Conservation (phyloP, 73 alveolate genomes). For the Stentor coeruleus region DNA sequence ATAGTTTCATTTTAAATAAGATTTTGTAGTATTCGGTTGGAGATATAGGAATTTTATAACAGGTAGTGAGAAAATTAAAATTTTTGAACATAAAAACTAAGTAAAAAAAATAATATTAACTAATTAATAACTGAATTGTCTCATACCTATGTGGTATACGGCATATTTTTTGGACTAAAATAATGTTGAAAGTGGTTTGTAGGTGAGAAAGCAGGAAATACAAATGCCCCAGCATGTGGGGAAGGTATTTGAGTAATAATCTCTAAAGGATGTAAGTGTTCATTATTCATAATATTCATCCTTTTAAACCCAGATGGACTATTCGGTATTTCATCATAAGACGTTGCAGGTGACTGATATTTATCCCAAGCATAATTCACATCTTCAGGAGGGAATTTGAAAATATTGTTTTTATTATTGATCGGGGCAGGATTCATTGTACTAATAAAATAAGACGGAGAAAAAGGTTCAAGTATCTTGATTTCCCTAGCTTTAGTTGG, state of each 20-base stretch:
- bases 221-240: not conserved
- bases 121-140: too few relatives aligned
- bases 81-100: too few relatives aligned
- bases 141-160: too few relatives aligned
- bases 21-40: too few relatives aligned
- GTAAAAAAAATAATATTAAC: too few relatives aligned
- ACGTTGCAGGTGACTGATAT: not conserved
- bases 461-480: not conserved
- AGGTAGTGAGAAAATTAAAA: too few relatives aligned
- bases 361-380: not conserved
- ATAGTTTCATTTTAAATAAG: too few relatives aligned
- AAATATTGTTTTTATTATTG: not conserved
- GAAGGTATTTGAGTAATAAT: not conserved
- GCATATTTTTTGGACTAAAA: not conserved
- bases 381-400: not conserved
- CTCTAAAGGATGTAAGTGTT: not conserved
- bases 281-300: not conserved
- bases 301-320: constrained; percentile 6
- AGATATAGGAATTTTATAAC: too few relatives aligned
- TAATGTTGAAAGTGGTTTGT: not conserved
- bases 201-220: not conserved
- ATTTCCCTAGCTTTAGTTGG: not conserved
- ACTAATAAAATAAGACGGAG: not conserved
- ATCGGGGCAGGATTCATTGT: not conserved
- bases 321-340: not conserved